Evolutionary conservation across 345 rosid species (phyloP).

Genomic region (Laguncularia racemosa): DNA sequence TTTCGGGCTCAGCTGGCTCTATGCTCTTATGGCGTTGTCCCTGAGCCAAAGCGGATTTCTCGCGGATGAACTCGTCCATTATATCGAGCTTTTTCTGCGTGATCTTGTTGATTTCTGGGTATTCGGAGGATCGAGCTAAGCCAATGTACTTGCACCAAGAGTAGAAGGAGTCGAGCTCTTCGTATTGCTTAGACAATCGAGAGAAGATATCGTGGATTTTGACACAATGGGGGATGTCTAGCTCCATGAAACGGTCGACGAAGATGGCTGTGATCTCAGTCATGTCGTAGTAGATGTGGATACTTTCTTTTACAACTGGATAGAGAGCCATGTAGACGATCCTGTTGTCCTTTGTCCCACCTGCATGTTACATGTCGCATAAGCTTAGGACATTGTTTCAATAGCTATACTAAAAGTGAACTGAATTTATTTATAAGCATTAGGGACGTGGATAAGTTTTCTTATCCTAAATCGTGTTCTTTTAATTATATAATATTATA

Average conservation of each 20-base stretch:
- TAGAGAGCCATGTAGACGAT: constrained; percentile 67
- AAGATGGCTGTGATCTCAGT: constrained; percentile 73
- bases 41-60: constrained; percentile 44
- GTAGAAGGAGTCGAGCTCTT: constrained; percentile 66
- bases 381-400: neutral
- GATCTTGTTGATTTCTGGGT: constrained; percentile 91
- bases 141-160: constrained; percentile 77
- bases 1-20: constrained; percentile 5
- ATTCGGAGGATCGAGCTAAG: constrained; percentile 78
- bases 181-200: constrained; percentile 70
- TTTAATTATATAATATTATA: no score
- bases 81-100: constrained; percentile 70
- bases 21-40: constrained; percentile 20
- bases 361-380: constrained; percentile 13
- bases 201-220: constrained; percentile 77
- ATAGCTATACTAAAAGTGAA: neutral
- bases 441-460: no score
- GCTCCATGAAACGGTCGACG: constrained; percentile 78
- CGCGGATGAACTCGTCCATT: constrained; percentile 77
- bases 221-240: constrained; percentile 76
- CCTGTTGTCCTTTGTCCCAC: constrained; percentile 54
- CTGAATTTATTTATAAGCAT: neutral
- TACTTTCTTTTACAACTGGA: constrained; percentile 75
- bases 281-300: constrained; percentile 71
- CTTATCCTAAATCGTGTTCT: no score